phyloP scores from a whole-genome alignment of 202 grass and related monocot species.

The Alloteropsis angusta region DNA sequence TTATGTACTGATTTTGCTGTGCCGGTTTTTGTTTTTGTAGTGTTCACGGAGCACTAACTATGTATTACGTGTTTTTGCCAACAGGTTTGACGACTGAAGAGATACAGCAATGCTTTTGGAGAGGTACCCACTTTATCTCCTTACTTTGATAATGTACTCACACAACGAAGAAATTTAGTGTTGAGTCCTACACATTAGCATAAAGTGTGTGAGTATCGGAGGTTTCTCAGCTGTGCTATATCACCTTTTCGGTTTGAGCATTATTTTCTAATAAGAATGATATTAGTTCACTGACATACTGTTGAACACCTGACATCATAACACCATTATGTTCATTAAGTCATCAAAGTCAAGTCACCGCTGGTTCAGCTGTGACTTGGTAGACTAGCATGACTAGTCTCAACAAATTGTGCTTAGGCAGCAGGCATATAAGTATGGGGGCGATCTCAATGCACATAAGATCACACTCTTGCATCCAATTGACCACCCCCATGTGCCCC shows the following conservation, averaged over 20 bases:
- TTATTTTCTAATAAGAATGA: background rate
- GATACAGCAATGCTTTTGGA: constrained; percentile 71
- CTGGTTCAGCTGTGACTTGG: background rate
- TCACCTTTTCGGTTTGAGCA: background rate
- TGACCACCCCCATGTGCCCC: background rate
- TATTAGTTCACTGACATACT: background rate
- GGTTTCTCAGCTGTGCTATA: background rate
- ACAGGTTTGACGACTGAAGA: constrained; percentile 52
- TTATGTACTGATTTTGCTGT: no score
- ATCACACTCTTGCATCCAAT: background rate
- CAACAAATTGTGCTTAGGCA: background rate
- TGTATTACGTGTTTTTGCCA: background rate
- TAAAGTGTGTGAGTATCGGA: background rate
- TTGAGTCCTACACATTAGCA: background rate
- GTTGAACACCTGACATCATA: constrained; percentile 1
- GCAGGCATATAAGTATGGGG: background rate
- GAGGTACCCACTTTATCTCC: constrained; percentile 39
- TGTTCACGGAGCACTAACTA: no score
- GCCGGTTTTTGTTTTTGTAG: no score
- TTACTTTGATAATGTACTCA: background rate
- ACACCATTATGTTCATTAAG: background rate
- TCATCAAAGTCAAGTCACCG: background rate
- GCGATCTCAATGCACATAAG: background rate
- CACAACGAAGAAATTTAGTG: background rate
- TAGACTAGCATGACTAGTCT: background rate